phyloP scores from a whole-genome alignment of 2,329 filamentous ascomycete species.

The Hysterium pulicare region DNA sequence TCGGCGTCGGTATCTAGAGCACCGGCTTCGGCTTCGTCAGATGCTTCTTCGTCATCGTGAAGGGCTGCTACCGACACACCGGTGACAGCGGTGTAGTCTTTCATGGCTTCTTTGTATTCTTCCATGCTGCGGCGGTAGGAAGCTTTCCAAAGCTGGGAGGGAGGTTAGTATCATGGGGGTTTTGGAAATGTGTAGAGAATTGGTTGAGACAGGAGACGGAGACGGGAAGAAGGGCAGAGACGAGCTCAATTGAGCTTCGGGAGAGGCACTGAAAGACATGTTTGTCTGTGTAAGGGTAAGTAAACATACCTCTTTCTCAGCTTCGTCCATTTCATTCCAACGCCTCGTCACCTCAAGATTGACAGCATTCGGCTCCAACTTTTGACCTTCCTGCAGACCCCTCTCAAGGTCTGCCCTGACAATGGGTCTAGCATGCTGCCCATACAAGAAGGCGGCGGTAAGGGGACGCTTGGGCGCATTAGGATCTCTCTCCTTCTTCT shows the following conservation, averaged over 20 bases:
- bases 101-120: conserved; percentile 54
- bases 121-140: conserved; percentile 54
- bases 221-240: neutral
- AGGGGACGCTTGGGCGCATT: conserved; percentile 92
- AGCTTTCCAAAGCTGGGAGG: conserved; percentile 36
- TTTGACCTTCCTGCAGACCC: conserved; percentile 56
- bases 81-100: conserved; percentile 53
- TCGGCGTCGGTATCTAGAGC: conserved; percentile 43
- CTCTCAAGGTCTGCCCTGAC: conserved; percentile 49
- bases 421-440: conserved; percentile 79
- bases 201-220: neutral
- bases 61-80: conserved; percentile 41
- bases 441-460: conserved; percentile 93
- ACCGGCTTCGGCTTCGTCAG: conserved; percentile 36
- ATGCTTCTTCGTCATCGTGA: conserved; percentile 39
- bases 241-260: neutral
- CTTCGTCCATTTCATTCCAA: conserved; percentile 73
- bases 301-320: conserved; percentile 65
- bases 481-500: conserved; percentile 73
- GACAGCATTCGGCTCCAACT: conserved; percentile 79
- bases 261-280: too few relatives aligned
- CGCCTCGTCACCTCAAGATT: conserved; percentile 81
- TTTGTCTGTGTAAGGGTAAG: too few relatives aligned
- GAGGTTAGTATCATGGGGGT: neutral
- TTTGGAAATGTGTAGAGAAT: neutral